These are phyloP conservation scores for Thymus quinquecostatus DNA, from an alignment of 257 asterid species.

Conservation along the genomic window DNA sequence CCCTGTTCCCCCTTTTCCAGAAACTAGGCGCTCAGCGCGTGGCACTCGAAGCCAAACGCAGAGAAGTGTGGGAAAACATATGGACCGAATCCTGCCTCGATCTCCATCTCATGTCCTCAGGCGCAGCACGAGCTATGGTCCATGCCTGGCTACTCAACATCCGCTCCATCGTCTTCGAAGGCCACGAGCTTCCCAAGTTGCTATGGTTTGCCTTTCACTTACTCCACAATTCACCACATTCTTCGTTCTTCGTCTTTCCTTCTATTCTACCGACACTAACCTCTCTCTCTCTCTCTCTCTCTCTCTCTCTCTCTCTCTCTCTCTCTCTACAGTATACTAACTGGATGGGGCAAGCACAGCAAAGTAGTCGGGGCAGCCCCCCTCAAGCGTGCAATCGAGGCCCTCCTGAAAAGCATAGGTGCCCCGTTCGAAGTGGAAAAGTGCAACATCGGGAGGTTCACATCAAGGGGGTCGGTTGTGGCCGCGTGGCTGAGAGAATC, in stretches of 20 bases:
- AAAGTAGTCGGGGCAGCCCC: slow-evolving; percentile 80
- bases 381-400: slow-evolving; percentile 73
- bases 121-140: slow-evolving; percentile 97
- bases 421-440: slow-evolving; percentile 83
- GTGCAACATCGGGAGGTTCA: slow-evolving; percentile 84
- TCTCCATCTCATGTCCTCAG: slow-evolving; percentile 94
- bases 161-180: slow-evolving; percentile 72
- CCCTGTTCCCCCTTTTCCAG: slow-evolving; percentile 34
- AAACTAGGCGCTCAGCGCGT: slow-evolving; percentile 90
- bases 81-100: slow-evolving; percentile 87
- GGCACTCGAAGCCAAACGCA: slow-evolving; percentile 82
- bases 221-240: neutral
- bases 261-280: no score
- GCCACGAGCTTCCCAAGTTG: slow-evolving; percentile 81
- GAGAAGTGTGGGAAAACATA: slow-evolving; percentile 85
- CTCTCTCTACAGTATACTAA: slow-evolving; percentile 64
- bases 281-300: no score
- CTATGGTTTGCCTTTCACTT: slow-evolving; percentile 43
- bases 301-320: no score
- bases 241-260: no score
- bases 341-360: slow-evolving; percentile 99
- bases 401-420: slow-evolving; percentile 75
- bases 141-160: slow-evolving; percentile 89
- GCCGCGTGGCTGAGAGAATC: slow-evolving; percentile 89
- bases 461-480: slow-evolving; percentile 73